Conservation (phyloP, 441 rosid genomes). For the Jatropha multifida region DNA sequence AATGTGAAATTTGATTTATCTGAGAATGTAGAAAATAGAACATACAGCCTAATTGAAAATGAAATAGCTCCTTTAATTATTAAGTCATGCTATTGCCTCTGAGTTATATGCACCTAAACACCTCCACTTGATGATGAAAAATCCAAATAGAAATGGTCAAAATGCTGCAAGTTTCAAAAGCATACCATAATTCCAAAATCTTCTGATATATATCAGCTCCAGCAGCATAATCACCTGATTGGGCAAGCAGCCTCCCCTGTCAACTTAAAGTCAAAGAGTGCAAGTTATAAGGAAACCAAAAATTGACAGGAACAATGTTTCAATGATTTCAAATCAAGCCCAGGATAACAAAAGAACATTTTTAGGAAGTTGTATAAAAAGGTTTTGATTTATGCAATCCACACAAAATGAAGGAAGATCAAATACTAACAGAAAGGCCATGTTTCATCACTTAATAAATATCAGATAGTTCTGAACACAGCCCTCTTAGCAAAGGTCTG, state of each 20-base stretch:
- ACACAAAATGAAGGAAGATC: background rate
- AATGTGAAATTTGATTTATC: background rate
- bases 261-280: constrained; percentile 80
- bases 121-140: constrained; percentile 13
- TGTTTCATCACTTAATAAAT: background rate
- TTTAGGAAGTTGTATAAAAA: background rate
- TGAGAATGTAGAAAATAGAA: background rate
- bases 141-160: constrained; percentile 3
- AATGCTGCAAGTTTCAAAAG: constrained; percentile 9
- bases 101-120: background rate
- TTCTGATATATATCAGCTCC: constrained; percentile 66
- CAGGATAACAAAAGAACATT: background rate
- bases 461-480: background rate
- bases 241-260: constrained; percentile 99
- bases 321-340: constrained; percentile 13
- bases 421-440: background rate
- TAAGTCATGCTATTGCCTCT: background rate
- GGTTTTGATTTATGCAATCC: background rate
- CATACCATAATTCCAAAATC: constrained; percentile 83
- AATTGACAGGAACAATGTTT: constrained; percentile 8
- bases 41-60: background rate
- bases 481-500: background rate
- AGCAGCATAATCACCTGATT: constrained; percentile 69
- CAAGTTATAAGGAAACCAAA: constrained; percentile 40
- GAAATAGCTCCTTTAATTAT: background rate